A percentile compares a stretch with the other conserved stretches of the same genome.
These are phyloP conservation scores for Hericium alpestre DNA, from an alignment of 768 basidiomycete species.

Conservation along the genomic window DNA sequence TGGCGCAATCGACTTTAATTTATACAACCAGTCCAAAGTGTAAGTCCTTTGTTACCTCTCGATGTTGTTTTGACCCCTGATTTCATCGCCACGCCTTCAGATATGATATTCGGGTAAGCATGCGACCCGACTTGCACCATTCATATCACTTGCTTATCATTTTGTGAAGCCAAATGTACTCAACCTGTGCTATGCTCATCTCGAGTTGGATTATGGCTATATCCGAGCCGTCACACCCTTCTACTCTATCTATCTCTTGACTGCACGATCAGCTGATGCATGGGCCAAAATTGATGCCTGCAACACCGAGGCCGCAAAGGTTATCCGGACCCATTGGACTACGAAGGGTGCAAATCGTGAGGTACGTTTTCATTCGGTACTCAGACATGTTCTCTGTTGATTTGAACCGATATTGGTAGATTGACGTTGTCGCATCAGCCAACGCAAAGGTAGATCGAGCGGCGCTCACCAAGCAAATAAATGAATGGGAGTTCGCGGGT, in stretches of 20 bases:
- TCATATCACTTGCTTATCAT: not conserved
- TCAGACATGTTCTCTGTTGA: not conserved
- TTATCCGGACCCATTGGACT: slow-evolving; percentile 24
- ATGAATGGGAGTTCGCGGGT: slow-evolving; percentile 30
- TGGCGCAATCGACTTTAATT: slow-evolving; percentile 30
- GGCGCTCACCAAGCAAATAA: slow-evolving; percentile 26
- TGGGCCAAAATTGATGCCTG: slow-evolving; percentile 23
- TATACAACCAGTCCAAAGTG: slow-evolving; percentile 30
- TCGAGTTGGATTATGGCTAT: slow-evolving; percentile 35
- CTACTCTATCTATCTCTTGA: slow-evolving; percentile 32
- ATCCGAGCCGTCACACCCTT: slow-evolving; percentile 38
- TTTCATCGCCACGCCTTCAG: slow-evolving; percentile 10
- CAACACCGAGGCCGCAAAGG: slow-evolving; percentile 21
- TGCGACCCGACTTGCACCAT: not conserved
- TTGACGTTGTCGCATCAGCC: slow-evolving; percentile 25
- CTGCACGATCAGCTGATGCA: slow-evolving; percentile 15
- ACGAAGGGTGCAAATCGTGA: slow-evolving; percentile 14
- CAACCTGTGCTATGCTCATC: slow-evolving; percentile 33
- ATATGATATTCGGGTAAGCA: slow-evolving; percentile 30
- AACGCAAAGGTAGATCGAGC: slow-evolving; percentile 20
- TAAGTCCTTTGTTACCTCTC: slow-evolving; percentile 14
- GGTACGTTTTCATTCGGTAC: slow-evolving; percentile 8
- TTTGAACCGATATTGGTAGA: slow-evolving; percentile 13
- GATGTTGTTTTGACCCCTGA: not conserved
- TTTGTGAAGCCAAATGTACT: slow-evolving; percentile 28